Base-by-base conservation (phyloP, 2,329 filamentous ascomycete genomes). In the Emmonsia crescens region DNA sequence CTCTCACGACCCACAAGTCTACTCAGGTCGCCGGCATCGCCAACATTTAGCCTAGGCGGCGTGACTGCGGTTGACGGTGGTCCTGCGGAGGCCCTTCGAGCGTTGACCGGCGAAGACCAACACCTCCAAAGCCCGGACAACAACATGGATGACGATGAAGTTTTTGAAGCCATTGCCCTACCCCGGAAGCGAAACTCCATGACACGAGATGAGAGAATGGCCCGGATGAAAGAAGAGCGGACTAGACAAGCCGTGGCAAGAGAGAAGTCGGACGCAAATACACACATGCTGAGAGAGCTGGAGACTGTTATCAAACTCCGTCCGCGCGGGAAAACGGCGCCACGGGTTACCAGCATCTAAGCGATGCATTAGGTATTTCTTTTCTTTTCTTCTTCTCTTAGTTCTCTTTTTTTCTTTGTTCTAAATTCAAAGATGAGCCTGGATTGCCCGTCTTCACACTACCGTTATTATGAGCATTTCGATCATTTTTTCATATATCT, bases 101-200 rank as follows among this genome's bases (percentile, higher is more conserved):
- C 88, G 1, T 78, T 96, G 58, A 96, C 85, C 63, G 91, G 91
- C 56, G 89, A 91, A 59, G 77, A 79, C 27, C 77, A 68, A 24
- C 67, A 67, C 68, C 71, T 44, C 64, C 70, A 16, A 67, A 68
- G 61, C 38, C 69, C 66, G 21, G 70, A 69, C 52, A 69, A 68
- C 51, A 70, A 72, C 42, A 64, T 66, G 58, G 74, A 76, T 1
- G 87, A 89, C 59, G 86, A 88, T 60, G 89, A 96, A 70, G 84
- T 99, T 0, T 97, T 96, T 64, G 94, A 99, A 75, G 94, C 92
- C 0, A 85, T 97, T 44, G 91, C 92, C 1, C 79, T 89, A 62
- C 88, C 88, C 2, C 78, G 87, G 48, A 85, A 88, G 63, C 82
- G 87, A 66, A 88, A 85, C 68, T 79, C 76, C 21, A 78, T 96